Evolutionary conservation across 768 basidiomycete species (phyloP).

Genomic region (Imleria badia): DNA sequence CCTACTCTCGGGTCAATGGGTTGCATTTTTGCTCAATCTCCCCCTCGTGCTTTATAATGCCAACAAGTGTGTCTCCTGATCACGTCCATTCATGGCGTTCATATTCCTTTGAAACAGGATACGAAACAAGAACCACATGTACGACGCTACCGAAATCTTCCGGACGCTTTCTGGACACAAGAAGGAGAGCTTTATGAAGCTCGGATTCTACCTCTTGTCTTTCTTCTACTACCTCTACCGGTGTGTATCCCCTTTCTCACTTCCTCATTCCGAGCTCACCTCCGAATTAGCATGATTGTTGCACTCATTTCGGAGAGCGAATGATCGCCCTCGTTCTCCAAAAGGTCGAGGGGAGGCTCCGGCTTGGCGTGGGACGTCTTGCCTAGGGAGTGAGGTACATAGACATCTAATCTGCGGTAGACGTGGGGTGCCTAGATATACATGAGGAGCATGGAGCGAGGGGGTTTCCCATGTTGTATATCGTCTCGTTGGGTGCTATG

Average conservation of each 20-base stretch:
- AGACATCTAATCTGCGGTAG: constrained; percentile 18
- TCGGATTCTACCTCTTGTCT: constrained; percentile 89
- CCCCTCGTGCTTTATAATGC: constrained; percentile 88
- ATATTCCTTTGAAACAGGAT: constrained; percentile 54
- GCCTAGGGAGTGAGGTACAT: constrained; percentile 12
- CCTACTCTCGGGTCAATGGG: constrained; percentile 95
- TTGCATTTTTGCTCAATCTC: constrained; percentile 85
- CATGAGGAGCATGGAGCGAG: constrained; percentile 1
- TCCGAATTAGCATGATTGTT: constrained; percentile 73
- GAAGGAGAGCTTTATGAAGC: constrained; percentile 94
- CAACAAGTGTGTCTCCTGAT: constrained; percentile 72
- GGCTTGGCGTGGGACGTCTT: constrained; percentile 5
- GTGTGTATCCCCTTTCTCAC: constrained; percentile 43
- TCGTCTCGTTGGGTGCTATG: constrained; percentile 22
- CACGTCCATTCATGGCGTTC: not conserved
- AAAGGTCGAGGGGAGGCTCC: not conserved
- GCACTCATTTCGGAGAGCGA: constrained; percentile 82
- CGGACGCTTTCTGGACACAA: constrained; percentile 91
- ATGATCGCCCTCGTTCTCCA: constrained; percentile 26
- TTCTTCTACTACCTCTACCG: constrained; percentile 92
- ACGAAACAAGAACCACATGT: constrained; percentile 93
- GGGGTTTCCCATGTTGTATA: constrained; percentile 15
- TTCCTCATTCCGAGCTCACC: not conserved
- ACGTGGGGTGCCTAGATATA: constrained; percentile 12
- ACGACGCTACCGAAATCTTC: constrained; percentile 99